Evolutionary conservation across 208 protist genomes (phyloP).

Genomic region (Leishmania braziliensis): DNA sequence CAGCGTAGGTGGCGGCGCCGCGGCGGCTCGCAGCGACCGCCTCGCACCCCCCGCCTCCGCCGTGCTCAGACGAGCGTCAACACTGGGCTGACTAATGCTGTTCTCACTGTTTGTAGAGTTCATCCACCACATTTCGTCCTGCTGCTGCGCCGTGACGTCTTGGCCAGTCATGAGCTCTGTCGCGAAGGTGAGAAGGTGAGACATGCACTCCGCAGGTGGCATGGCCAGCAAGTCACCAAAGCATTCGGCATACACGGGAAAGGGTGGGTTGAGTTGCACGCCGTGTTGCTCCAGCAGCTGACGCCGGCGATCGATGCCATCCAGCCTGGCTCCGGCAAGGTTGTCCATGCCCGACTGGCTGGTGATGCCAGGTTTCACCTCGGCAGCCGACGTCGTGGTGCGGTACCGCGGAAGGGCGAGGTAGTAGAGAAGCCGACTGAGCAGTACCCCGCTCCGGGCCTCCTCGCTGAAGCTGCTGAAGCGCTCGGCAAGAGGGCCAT

Average conservation of each 20-base stretch:
- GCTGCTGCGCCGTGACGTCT: constrained; percentile 35
- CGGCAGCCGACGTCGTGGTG: constrained; percentile 28
- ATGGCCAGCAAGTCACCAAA: constrained; percentile 81
- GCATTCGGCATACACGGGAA: constrained; percentile 85
- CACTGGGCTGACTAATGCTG: neutral
- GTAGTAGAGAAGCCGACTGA: constrained; percentile 90
- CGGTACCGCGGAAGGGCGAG: constrained; percentile 85
- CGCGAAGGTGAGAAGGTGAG: constrained; percentile 80
- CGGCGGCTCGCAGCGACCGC: neutral
- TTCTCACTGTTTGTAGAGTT: constrained; percentile 2
- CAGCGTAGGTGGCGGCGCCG: constrained; percentile 17
- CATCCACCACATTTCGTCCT: constrained; percentile 23
- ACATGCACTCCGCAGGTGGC: constrained; percentile 66
- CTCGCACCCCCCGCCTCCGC: neutral
- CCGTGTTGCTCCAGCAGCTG: constrained; percentile 76
- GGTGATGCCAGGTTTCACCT: neutral
- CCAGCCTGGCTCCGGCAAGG: constrained; percentile 7
- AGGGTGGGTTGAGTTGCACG: constrained; percentile 87
- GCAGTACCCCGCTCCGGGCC: constrained; percentile 71
- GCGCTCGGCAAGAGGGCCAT: constrained; percentile 65
- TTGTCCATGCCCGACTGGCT: constrained; percentile 1
- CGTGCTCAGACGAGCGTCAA: neutral
- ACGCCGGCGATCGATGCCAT: constrained; percentile 44
- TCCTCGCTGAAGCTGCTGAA: constrained; percentile 84
- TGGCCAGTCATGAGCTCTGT: constrained; percentile 71